These are phyloP conservation scores for Boletus semigastroideus DNA, from an alignment of 1,284 basidiomycete genomes.

Conservation along the genomic window DNA sequence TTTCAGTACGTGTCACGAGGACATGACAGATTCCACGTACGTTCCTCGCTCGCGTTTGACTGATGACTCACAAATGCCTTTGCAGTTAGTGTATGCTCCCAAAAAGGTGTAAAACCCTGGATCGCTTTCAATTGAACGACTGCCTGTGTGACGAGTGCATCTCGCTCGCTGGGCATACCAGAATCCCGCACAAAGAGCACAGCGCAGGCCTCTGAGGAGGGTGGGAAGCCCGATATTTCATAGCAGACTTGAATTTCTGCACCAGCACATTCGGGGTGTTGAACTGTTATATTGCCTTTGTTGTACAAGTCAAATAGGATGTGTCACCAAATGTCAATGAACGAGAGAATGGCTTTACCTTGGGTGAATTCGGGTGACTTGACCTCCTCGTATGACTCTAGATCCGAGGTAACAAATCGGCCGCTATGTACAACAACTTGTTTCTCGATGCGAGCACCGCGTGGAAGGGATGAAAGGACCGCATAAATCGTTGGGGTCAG, in stretches of 20 bases:
- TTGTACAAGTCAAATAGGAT: conserved; percentile 3
- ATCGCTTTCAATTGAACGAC: conserved; percentile 28
- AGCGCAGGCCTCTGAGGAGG: conserved; percentile 39
- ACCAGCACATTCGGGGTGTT: conserved; percentile 8
- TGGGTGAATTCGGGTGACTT: conserved; percentile 38
- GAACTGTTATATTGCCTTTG: conserved; percentile 21
- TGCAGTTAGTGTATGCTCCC: conserved; percentile 21
- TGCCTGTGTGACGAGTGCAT: conserved; percentile 11
- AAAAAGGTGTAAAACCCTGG: conserved; percentile 18
- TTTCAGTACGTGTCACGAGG: conserved; percentile 1
- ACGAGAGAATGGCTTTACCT: conserved; percentile 33
- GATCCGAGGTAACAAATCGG: conserved; percentile 42
- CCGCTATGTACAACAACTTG: conserved; percentile 71
- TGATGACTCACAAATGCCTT: conserved; percentile 26
- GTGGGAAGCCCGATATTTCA: conserved; percentile 46
- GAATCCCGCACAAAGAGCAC: conserved; percentile 45
- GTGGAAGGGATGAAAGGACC: conserved; percentile 73
- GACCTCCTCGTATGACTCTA: conserved; percentile 23
- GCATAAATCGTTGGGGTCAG: conserved; percentile 60
- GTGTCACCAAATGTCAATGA: neutral
- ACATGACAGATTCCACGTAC: conserved; percentile 16
- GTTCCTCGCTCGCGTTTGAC: conserved; percentile 1
- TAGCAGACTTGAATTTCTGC: conserved; percentile 37
- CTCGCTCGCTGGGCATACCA: neutral
- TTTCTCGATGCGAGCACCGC: conserved; percentile 71